Conservation (phyloP, 176 grass and related monocot species). For the Saccharum officinarum region DNA sequence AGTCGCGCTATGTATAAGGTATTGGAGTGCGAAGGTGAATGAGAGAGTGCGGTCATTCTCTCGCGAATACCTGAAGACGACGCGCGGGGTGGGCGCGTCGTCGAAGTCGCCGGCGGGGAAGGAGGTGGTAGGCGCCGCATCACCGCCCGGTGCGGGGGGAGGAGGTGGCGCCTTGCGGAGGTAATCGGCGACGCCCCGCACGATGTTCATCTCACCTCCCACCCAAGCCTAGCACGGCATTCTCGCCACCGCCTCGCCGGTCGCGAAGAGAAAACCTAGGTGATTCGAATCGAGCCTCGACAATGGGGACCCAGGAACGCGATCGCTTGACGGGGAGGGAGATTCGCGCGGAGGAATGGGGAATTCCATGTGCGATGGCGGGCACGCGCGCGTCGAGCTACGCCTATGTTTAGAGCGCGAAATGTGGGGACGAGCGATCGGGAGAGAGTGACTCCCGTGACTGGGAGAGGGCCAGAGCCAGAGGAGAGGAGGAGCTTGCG, state of each 20-base stretch:
- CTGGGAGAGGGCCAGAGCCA: no score
- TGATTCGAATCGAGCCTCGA: neutral
- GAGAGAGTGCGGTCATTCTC: neutral
- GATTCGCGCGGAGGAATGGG: neutral
- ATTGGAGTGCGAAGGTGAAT: neutral
- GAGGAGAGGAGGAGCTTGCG: neutral
- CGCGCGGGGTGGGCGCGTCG: constrained; percentile 51
- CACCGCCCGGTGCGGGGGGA: constrained; percentile 13
- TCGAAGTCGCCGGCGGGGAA: constrained; percentile 19
- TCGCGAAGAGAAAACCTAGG: neutral
- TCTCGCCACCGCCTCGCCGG: neutral
- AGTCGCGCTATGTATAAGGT: neutral
- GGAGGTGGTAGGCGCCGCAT: neutral
- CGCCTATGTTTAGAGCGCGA: constrained; percentile 48
- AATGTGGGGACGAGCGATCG: neutral
- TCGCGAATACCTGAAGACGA: constrained; percentile 63
- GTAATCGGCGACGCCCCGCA: constrained; percentile 82
- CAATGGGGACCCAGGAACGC: neutral
- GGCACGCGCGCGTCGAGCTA: constrained; percentile 19
- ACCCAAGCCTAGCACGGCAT: constrained; percentile 25
- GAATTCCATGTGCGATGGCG: neutral
- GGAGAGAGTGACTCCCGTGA: neutral
- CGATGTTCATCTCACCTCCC: constrained; percentile 77
- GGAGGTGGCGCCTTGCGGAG: constrained; percentile 67
- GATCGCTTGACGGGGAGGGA: neutral